Conservation (phyloP, 805 yeast genomes). For the Millerago galiae region DNA sequence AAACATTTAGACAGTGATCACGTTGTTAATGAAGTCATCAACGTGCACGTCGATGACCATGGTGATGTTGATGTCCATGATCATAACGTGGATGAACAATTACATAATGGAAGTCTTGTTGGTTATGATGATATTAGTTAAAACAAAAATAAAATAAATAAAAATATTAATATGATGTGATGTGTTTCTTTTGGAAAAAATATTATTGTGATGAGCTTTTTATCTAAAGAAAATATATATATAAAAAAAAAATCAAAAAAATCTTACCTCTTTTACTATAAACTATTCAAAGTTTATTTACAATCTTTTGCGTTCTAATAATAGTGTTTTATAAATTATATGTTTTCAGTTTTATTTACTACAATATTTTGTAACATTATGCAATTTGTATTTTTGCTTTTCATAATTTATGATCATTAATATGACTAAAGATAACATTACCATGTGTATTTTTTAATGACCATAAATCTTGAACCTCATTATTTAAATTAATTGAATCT, state of each 20-base stretch:
- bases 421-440: slow-evolving; percentile 8
- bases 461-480: slow-evolving; percentile 18
- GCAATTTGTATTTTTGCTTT: not conserved
- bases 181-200: too few species aligned
- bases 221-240: too few species aligned
- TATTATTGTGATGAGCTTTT: too few species aligned
- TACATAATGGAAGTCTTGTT: slow-evolving; percentile 4
- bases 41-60: slow-evolving; percentile 5
- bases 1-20: not conserved
- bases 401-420: slow-evolving; percentile 3
- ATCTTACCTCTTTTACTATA: too few species aligned
- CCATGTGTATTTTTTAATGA: slow-evolving; percentile 17
- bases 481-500: slow-evolving; percentile 8
- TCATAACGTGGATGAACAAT: slow-evolving; percentile 7
- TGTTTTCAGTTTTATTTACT: too few species aligned
- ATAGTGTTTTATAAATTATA: not conserved
- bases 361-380: too few species aligned
- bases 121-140: not conserved
- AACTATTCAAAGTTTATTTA: not conserved
- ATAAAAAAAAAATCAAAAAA: too few species aligned
- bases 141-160: too few species aligned
- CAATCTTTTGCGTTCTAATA: not conserved
- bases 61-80: not conserved
- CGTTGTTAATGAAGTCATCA: slow-evolving; percentile 4
- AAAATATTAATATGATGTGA: too few species aligned